Percentiles rank a stretch among this genome's conserved stretches.
phyloP scores from a whole-genome alignment of 108 stramenopile species.

The Mayamaea pseudoterrestris region DNA sequence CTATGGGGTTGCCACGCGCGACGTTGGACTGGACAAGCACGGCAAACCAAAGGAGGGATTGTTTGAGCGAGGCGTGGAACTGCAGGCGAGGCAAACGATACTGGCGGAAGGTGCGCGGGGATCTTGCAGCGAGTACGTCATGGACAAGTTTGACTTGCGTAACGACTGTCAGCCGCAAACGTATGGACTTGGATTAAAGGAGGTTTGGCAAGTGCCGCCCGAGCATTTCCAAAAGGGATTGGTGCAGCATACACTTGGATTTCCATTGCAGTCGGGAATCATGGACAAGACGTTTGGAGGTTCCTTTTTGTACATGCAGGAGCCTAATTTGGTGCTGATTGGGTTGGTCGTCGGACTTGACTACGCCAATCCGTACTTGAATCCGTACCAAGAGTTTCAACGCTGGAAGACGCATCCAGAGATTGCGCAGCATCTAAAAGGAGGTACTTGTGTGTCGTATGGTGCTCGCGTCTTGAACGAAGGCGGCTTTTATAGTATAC shows the following conservation, averaged over 20 bases:
- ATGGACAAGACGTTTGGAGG: constrained; percentile 85
- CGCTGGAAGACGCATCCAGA: constrained; percentile 95
- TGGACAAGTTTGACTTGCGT: constrained; percentile 81
- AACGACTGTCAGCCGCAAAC: constrained; percentile 71
- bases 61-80: constrained; percentile 94
- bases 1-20: constrained; percentile 90
- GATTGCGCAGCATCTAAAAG: constrained; percentile 79
- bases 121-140: constrained; percentile 88
- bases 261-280: constrained; percentile 75
- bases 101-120: constrained; percentile 98
- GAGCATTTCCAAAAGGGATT: constrained; percentile 87
- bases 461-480: constrained; percentile 96
- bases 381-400: constrained; percentile 98
- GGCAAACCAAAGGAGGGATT: constrained; percentile 77
- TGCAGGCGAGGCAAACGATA: constrained; percentile 91
- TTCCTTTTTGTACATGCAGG: constrained; percentile 93
- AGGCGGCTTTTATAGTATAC: constrained; percentile 93
- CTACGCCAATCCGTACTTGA: constrained; percentile 97
- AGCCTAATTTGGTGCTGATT: constrained; percentile 87
- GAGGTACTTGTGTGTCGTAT: constrained; percentile 92
- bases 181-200: constrained; percentile 98
- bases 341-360: constrained; percentile 97
- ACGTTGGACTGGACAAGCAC: constrained; percentile 93
- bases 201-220: constrained; percentile 96
- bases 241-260: constrained; percentile 97